These are phyloP conservation scores for Sporisorium scitamineum DNA, from an alignment of 1,284 basidiomycete species.

Conservation along the genomic window DNA sequence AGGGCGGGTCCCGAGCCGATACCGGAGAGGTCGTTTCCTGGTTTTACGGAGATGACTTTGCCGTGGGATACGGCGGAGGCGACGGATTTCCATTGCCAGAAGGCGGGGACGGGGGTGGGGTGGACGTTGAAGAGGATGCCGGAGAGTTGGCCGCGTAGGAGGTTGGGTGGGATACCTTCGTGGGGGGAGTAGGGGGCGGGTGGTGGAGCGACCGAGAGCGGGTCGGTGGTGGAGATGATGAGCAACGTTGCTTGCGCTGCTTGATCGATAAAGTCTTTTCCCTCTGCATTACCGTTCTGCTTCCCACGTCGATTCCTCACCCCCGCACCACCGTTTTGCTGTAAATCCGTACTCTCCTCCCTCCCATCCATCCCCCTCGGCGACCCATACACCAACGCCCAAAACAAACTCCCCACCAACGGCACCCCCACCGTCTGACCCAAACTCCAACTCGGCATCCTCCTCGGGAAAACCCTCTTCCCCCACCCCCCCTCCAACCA, in stretches of 20 bases:
- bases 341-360: slow-evolving; percentile 17
- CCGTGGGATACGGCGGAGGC: slow-evolving; percentile 17
- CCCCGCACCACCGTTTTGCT: background rate
- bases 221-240: background rate
- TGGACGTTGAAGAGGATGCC: slow-evolving; percentile 11
- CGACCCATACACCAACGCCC: slow-evolving; percentile 33
- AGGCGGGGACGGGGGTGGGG: slow-evolving; percentile 16
- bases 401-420: slow-evolving; percentile 29
- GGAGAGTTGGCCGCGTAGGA: slow-evolving; percentile 14
- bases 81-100: slow-evolving; percentile 40
- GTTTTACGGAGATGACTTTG: slow-evolving; percentile 32
- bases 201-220: slow-evolving; percentile 6
- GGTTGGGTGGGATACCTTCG: slow-evolving; percentile 13
- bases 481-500: slow-evolving; percentile 15
- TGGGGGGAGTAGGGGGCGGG: slow-evolving; percentile 11
- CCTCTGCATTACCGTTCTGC: background rate
- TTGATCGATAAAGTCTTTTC: background rate
- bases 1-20: slow-evolving; percentile 25
- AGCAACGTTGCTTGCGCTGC: slow-evolving; percentile 16
- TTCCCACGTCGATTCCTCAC: background rate
- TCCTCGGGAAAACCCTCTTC: slow-evolving; percentile 8
- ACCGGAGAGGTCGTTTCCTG: slow-evolving; percentile 24
- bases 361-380: slow-evolving; percentile 22
- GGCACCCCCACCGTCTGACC: slow-evolving; percentile 26
- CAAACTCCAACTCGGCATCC: slow-evolving; percentile 17